Percentiles rank a stretch among this genome's conserved stretches.
Evolutionary conservation across 169 alveolate species (phyloP).

Genomic region (Plasmodium reichenowi): DNA sequence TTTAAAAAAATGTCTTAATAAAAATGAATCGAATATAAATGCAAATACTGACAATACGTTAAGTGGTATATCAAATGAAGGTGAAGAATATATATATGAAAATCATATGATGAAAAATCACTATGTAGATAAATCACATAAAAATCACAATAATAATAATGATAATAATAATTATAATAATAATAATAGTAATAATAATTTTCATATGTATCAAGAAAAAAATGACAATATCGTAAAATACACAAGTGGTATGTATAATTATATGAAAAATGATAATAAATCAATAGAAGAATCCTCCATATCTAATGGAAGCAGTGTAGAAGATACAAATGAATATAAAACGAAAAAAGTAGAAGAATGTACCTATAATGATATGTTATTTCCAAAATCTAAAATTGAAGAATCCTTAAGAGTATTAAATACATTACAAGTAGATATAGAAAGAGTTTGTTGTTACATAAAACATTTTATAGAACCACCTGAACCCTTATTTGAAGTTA

Average conservation of each 20-base stretch:
- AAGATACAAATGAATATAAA: constrained; percentile 9
- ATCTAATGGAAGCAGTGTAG: neutral
- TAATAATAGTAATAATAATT: constrained; percentile 4
- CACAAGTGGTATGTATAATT: neutral
- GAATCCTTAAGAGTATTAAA: constrained; percentile 68
- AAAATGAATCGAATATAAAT: constrained; percentile 9
- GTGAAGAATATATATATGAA: neutral
- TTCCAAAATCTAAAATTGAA: constrained; percentile 39
- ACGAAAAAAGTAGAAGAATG: neutral
- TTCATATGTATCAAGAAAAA: neutral
- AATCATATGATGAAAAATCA: neutral
- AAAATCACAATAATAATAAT: neutral
- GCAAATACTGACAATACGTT: neutral
- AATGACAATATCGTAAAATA: neutral
- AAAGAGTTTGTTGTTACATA: constrained; percentile 74
- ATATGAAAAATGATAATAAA: constrained; percentile 8
- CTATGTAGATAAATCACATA: neutral
- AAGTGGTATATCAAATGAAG: neutral
- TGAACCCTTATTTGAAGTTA: constrained; percentile 41
- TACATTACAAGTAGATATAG: constrained; percentile 73
- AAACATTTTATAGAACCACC: constrained; percentile 77
- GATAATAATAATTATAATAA: neutral
- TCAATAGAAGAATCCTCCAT: constrained; percentile 25
- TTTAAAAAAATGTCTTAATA: constrained; percentile 37
- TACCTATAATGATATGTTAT: constrained; percentile 23